phyloP scores from a whole-genome alignment of 1,284 basidiomycete genomes.

The Boletus calvinii region DNA sequence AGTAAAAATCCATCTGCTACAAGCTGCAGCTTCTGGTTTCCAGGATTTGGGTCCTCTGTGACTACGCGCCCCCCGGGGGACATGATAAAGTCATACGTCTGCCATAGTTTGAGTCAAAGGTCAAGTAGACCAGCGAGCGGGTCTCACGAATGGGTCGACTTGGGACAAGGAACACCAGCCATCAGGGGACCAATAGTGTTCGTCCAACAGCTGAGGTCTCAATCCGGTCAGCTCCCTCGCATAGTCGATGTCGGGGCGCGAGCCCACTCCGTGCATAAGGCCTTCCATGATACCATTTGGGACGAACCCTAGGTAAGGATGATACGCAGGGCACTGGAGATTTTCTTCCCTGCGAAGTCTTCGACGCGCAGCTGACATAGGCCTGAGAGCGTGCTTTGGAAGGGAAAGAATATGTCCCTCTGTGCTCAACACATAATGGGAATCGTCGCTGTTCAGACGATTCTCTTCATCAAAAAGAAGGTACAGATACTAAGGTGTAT shows the following conservation, averaged over 20 bases:
- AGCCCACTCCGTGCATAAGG: conserved; percentile 66
- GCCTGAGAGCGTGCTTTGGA: conserved; percentile 49
- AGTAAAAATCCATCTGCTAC: conserved; percentile 73
- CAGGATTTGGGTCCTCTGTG: conserved; percentile 70
- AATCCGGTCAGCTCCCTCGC: conserved; percentile 64
- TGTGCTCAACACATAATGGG: conserved; percentile 86
- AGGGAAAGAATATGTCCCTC: conserved; percentile 89
- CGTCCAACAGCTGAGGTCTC: conserved; percentile 48
- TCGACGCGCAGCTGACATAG: conserved; percentile 56
- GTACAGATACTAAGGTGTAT: conserved; percentile 71
- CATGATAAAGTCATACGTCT: conserved; percentile 81
- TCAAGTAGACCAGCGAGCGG: conserved; percentile 11
- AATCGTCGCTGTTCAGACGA: conserved; percentile 69
- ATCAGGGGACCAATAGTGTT: conserved; percentile 56
- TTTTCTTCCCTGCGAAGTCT: conserved; percentile 64
- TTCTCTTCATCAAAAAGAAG: conserved; percentile 89
- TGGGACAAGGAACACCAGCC: conserved; percentile 75
- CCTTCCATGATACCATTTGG: conserved; percentile 38
- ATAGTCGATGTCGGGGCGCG: conserved; percentile 76
- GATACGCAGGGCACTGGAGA: conserved; percentile 73
- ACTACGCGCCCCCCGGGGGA: conserved; percentile 53
- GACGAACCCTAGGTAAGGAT: conserved; percentile 40
- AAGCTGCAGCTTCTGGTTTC: conserved; percentile 58
- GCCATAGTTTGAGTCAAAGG: conserved; percentile 10
- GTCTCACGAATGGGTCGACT: conserved; percentile 68